Base-by-base conservation (phyloP, 2,329 filamentous ascomycete genomes). In the Ophiosphaerella herpotricha region DNA sequence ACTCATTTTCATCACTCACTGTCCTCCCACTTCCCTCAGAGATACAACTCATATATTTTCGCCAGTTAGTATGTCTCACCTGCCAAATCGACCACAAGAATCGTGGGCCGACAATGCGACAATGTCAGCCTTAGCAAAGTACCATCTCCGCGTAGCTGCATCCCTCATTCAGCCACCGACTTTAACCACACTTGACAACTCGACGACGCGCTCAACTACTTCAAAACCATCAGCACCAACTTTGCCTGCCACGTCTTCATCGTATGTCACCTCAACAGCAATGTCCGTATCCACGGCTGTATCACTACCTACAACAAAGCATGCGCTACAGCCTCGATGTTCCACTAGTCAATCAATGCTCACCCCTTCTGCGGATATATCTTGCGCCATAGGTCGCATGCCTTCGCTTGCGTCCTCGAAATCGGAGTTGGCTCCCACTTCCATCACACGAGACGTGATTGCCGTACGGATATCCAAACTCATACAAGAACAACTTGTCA, bases 401-500 rank as follows among this genome's bases (percentile, higher is more conserved):
- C 13, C 7, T 34, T 35, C 1, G 24, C 34, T 4, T 21, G 18
- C 18, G 18, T 21, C 18, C 12, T 13, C 46, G 21, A 38, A 34
- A 33, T 14, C 18, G 14, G 13, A n/a, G 4, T 31, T 41, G 13
- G 6, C 18, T 18, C 39, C 31, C 4, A 18, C 26, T 6, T 12
- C 29, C 18, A 46, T 56, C 13, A 56, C 44, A 4, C 32, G 24
- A 3, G 39, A 46, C 0, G 48, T 42, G 39, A 35, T 55, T 5
- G 33, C 33, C 26, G 16, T 43, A 4, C 46, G 46, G 16, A 21
- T 57, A 16, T 43, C 43, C 7, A 7, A 14, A 3, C 34, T 55
- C 8, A 38, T 57, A 1, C 21, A 11, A 2, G 26, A 39, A 6
- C 45, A 29, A 8, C 36, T 55, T 5, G n/a, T 23, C 5, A 7